Evolutionary conservation across 192 early-diverging fungal species (phyloP), one percentile per base, ranked within the genome.

Genomic region (Coemansia sp.): DNA sequence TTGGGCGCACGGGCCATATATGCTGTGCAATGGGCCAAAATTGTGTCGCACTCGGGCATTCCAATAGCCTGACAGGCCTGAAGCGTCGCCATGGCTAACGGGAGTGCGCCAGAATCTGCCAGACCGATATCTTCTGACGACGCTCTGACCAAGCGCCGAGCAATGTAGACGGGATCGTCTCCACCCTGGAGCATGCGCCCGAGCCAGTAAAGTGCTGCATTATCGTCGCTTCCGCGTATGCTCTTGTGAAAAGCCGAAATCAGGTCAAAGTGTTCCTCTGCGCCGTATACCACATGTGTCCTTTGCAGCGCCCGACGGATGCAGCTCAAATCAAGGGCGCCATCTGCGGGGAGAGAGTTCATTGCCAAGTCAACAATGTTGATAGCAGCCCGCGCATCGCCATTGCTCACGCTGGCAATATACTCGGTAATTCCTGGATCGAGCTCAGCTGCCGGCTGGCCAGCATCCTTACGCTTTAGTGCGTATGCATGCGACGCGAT

Each of bases 231-330:
- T 56, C 93, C 93, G n/a, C 93, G 88, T 25, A 95, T 83, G 62
- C 87, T 89, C 72, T 96, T 95, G 76, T 95, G 93, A 12, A 96
- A 60, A 0, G 94, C 94, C 54, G 91, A 93, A 45, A 96, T 95
- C 5, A 90, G 84, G 35, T 96, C 89, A 67, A 93, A 94, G 76
- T 96, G 94, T 66, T 94, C 88, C n/a, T 96, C 86, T 11, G 84
- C 80, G 62, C 93, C 92, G 67, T 96, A 95, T 14, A 88, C 60
- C n/a, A 93, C 63, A 56, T 92, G 90, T 0, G 90, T 85, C 64
- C 90, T 86, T 61, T 94, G 90, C 21, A 96, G 86, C 2, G 91
- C 89, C 2, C 66, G 70, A 79, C 83, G 88, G 9, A 94, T 70
- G 17, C 77, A 70, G 29, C 90, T 86, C 38, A 78, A 41, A 29